Evolutionary conservation across 352 stramenopile species (phyloP), one percentile per base, ranked within the genome.

Genomic region (Phytopythium sindhum): DNA sequence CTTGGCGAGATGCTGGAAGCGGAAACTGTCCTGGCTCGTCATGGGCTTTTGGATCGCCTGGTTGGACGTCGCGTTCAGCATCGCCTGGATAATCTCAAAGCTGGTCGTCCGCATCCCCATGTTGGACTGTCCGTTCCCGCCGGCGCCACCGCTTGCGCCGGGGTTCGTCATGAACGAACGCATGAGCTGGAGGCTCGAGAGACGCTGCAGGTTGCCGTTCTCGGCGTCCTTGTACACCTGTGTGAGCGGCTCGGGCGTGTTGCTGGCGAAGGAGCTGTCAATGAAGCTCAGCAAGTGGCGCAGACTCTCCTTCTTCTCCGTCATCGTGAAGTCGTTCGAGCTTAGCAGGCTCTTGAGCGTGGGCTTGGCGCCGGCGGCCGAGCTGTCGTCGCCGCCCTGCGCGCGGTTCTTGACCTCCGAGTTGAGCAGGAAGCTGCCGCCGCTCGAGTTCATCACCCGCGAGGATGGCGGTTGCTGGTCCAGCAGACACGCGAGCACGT

Each of bases 31-130:
- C 53, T 95, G 86, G 60, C 82, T 92, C 21, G 80, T 92, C 86
- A 95, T 95, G 50, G 86, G 86, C 61, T 91, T 92, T 57, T 95
- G 86, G 60, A 95, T 92, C 21, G 79, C 84, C 55, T 90, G 77
- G 65, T 95, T 95, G 39, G 82, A 91, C 24, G 80, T 93, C 19
- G 86, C 84, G 57, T 92, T 95, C 31, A 95, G 78, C 78, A 95
- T 95, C 29, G 84, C 84, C 68, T 95, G 86, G 54, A 95, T 92
- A 59, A 95, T 91, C 66, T 95, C 86, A 41, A 95, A 95, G 63
- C 86, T 95, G 39, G 85, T 95, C 0, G 85, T 95, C 37, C 86
- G 82, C 21, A 51, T 80, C 2, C 83, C 84, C 84, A 93, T 87
- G 42, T 63, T 54, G n/a, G 42, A 55, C 42, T 63, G 57, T 2